Percentiles rank a stretch among this genome's conserved stretches.
Conservation (phyloP, 108 stramenopile species). For the Conticribra weissflogii region DNA sequence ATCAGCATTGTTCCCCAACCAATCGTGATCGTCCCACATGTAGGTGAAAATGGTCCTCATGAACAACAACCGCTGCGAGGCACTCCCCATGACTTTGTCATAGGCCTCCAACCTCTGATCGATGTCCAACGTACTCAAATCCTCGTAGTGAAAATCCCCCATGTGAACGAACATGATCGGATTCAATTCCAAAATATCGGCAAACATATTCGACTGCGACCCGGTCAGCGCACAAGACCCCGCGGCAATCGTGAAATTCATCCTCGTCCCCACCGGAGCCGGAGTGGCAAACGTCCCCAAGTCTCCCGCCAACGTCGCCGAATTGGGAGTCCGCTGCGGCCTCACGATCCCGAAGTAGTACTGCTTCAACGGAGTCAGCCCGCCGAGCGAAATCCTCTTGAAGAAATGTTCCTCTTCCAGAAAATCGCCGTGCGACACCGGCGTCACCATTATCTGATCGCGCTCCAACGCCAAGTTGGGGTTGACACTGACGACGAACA, state of each 20-base stretch:
- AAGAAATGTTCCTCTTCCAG: conserved; percentile 22
- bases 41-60: conserved; percentile 49
- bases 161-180: conserved; percentile 55
- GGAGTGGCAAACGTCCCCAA: conserved; percentile 46
- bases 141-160: conserved; percentile 67
- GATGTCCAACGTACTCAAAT: conserved; percentile 44
- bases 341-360: conserved; percentile 44
- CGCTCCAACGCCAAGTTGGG: conserved; percentile 33
- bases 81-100: conserved; percentile 57
- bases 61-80: conserved; percentile 45
- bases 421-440: conserved; percentile 37
- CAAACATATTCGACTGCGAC: conserved; percentile 34
- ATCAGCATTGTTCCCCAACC: conserved; percentile 55
- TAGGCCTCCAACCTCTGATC: conserved; percentile 46
- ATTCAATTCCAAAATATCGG: conserved; percentile 38
- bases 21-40: conserved; percentile 74
- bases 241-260: conserved; percentile 58
- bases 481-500: conserved; percentile 29
- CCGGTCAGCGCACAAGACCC: conserved; percentile 58
- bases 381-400: conserved; percentile 14
- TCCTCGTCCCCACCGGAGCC: conserved; percentile 37
- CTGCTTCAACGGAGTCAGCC: conserved; percentile 23
- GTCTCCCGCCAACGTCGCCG: conserved; percentile 34
- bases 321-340: conserved; percentile 40
- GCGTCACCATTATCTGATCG: conserved; percentile 33